These are phyloP conservation scores for Metrosideros polymorpha DNA, from an alignment of 441 rosid species.

Conservation along the genomic window DNA sequence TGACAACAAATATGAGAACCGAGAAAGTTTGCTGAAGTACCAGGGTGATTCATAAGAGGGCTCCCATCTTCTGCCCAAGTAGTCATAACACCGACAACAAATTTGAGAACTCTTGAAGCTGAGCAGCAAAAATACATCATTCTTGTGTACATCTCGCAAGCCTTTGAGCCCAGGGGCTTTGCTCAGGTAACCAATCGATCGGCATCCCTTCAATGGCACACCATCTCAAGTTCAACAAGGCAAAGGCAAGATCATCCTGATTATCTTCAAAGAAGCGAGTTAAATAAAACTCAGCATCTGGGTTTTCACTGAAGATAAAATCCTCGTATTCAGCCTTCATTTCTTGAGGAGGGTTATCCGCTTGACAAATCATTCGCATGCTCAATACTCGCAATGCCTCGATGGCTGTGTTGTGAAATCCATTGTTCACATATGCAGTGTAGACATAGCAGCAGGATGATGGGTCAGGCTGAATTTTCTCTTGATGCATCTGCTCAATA, in stretches of 20 bases:
- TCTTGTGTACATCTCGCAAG: conserved; percentile 10
- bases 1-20: not conserved
- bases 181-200: conserved; percentile 56
- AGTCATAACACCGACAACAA: not conserved
- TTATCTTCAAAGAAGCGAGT: conserved; percentile 26
- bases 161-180: conserved; percentile 53
- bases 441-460: conserved; percentile 59
- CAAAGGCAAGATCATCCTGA: conserved; percentile 35
- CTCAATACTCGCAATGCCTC: conserved; percentile 79
- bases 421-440: conserved; percentile 32
- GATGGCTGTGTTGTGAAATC: conserved; percentile 36
- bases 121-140: not conserved
- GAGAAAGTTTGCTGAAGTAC: not conserved
- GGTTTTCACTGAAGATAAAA: conserved; percentile 47
- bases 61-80: not conserved
- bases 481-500: conserved; percentile 49
- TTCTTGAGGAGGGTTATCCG: conserved; percentile 24
- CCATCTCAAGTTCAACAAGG: conserved; percentile 66
- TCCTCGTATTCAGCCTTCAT: conserved; percentile 43
- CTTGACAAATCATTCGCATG: conserved; percentile 53
- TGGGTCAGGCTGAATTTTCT: conserved; percentile 57
- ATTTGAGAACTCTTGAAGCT: not conserved
- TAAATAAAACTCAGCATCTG: conserved; percentile 43
- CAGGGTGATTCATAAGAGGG: not conserved
- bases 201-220: conserved; percentile 51